These are phyloP conservation scores for Begonia loranthoides DNA, from an alignment of 306 rosid species.

Conservation along the genomic window DNA sequence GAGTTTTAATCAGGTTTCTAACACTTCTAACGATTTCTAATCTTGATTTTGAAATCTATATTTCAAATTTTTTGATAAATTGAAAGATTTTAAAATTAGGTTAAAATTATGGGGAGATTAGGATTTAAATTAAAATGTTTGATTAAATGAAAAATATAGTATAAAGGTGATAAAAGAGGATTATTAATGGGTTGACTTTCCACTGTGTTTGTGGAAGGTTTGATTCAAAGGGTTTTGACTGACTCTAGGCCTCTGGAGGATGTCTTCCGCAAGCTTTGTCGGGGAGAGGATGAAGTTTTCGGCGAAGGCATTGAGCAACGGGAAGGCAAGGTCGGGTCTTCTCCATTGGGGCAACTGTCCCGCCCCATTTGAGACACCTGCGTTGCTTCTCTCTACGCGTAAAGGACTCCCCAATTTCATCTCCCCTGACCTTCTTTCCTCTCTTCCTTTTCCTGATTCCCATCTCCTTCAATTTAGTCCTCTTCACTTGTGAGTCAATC, in stretches of 20 bases:
- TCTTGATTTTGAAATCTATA: no score
- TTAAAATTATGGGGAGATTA: no score
- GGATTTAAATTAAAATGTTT: no score
- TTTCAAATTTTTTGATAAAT: no score
- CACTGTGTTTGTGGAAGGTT: no score
- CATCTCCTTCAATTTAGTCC: slow-evolving; percentile 73
- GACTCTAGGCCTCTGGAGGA: not conserved
- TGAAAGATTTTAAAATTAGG: no score
- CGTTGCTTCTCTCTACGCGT: slow-evolving; percentile 70
- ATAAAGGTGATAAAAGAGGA: no score
- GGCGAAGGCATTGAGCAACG: slow-evolving; percentile 54
- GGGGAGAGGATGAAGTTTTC: slow-evolving; percentile 37
- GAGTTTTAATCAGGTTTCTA: no score
- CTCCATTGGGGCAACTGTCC: slow-evolving; percentile 43
- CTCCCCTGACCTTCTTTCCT: slow-evolving; percentile 68
- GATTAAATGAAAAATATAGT: no score
- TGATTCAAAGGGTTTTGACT: not conserved
- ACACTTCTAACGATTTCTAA: no score
- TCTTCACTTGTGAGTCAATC: slow-evolving; percentile 59
- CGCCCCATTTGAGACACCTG: slow-evolving; percentile 50
- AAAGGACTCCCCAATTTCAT: slow-evolving; percentile 71
- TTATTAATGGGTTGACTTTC: no score
- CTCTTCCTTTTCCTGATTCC: slow-evolving; percentile 89
- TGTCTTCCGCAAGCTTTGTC: not conserved
- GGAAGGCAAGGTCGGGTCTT: slow-evolving; percentile 53